Conservation (phyloP, 2,329 filamentous ascomycete species). For the Stachybotrys echinatus region DNA sequence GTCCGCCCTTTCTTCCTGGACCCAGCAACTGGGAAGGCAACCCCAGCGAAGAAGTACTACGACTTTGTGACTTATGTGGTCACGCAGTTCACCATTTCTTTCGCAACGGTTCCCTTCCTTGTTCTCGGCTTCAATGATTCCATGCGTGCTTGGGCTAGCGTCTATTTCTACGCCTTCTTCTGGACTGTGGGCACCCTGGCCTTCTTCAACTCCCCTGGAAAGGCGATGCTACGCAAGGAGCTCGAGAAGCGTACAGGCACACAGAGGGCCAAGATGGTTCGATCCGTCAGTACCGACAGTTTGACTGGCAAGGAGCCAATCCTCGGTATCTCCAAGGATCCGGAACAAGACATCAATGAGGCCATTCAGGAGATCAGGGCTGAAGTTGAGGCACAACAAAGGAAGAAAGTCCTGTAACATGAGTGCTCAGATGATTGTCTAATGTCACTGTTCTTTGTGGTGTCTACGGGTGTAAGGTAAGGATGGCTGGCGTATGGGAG, state of each 20-base stretch:
- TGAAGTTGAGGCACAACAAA: constrained; percentile 59
- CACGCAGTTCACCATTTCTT: constrained; percentile 81
- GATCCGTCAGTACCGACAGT: constrained; percentile 53
- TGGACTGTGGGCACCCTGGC: constrained; percentile 59
- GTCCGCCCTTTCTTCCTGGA: constrained; percentile 91
- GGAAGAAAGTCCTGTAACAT: constrained; percentile 15
- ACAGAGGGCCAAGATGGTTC: constrained; percentile 38
- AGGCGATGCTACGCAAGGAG: constrained; percentile 49
- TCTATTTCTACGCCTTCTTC: constrained; percentile 82
- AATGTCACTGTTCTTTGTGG: too few relatives aligned
- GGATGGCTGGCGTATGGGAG: too few relatives aligned
- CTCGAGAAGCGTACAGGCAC: constrained; percentile 53
- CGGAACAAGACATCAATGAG: constrained; percentile 69
- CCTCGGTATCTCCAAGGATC: constrained; percentile 75
- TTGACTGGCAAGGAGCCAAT: constrained; percentile 54
- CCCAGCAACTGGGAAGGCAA: constrained; percentile 63
- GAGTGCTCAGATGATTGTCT: too few relatives aligned
- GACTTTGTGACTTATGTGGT: constrained; percentile 69
- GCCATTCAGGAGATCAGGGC: constrained; percentile 68
- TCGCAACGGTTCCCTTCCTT: constrained; percentile 79
- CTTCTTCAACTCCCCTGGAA: constrained; percentile 78
- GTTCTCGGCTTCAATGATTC: constrained; percentile 69
- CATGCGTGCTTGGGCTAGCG: constrained; percentile 71
- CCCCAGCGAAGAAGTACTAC: constrained; percentile 76
- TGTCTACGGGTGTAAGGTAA: too few relatives aligned